Percentiles rank a stretch among this genome's conserved stretches.
These are phyloP conservation scores for Xylaria sp. DNA, from an alignment of 495 filamentous ascomycete species.

Conservation along the genomic window DNA sequence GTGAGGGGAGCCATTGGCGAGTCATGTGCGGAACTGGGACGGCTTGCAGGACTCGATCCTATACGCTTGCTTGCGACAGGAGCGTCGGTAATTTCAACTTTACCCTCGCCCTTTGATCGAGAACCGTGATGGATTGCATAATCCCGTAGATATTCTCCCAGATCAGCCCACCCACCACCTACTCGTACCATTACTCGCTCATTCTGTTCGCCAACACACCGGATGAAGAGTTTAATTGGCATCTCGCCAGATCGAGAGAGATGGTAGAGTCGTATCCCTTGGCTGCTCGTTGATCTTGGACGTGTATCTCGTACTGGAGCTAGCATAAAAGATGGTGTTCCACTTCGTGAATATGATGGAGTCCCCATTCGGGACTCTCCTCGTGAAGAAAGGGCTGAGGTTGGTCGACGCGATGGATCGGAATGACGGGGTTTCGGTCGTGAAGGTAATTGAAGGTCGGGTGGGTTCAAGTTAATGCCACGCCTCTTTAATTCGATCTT, in stretches of 20 bases:
- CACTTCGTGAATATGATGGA: constrained; percentile 54
- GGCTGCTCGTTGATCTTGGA: constrained; percentile 54
- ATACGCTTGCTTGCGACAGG: constrained; percentile 37
- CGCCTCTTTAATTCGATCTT: constrained; percentile 75
- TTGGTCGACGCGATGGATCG: constrained; percentile 48
- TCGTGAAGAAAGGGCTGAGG: constrained; percentile 51
- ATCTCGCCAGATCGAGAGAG: constrained; percentile 81
- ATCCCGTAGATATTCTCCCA: constrained; percentile 92
- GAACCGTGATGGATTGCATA: constrained; percentile 89
- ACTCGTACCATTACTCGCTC: constrained; percentile 97
- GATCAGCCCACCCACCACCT: constrained; percentile 94
- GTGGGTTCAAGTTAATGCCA: constrained; percentile 55
- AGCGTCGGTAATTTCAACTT: constrained; percentile 67
- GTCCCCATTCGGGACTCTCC: constrained; percentile 36
- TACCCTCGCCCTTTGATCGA: constrained; percentile 55
- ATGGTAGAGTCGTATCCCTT: constrained; percentile 90
- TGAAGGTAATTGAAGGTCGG: constrained; percentile 52
- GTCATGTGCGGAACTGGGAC: constrained; percentile 47
- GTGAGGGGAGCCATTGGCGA: constrained; percentile 49
- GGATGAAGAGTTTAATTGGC: constrained; percentile 92
- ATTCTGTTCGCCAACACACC: constrained; percentile 86
- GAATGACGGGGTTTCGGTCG: constrained; percentile 44
- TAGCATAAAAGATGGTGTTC: constrained; percentile 73
- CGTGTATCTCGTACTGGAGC: constrained; percentile 60
- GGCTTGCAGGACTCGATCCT: constrained; percentile 52